A percentile compares a stretch with the other conserved stretches of the same genome.
These are phyloP conservation scores for Jackrogersella minutella DNA, from an alignment of 495 filamentous ascomycete genomes.

Conservation along the genomic window DNA sequence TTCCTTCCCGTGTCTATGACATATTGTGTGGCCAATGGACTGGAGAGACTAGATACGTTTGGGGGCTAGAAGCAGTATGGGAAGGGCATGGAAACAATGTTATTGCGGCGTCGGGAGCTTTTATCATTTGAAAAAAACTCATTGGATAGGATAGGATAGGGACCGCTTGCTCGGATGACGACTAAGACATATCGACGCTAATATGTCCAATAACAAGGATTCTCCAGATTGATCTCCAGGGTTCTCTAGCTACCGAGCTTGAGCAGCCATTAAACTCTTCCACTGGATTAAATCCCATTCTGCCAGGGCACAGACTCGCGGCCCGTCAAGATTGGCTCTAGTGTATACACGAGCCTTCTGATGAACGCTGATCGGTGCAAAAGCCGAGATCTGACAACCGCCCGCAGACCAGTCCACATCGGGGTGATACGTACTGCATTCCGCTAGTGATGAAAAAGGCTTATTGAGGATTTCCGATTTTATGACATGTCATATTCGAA, in stretches of 20 bases:
- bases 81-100: constrained; percentile 6
- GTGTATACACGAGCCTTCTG: neutral
- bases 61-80: neutral
- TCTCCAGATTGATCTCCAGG: constrained; percentile 35
- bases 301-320: neutral
- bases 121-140: neutral
- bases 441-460: constrained; percentile 24
- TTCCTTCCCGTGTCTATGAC: constrained; percentile 18
- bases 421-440: neutral
- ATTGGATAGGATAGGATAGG: constrained; percentile 6
- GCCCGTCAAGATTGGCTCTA: neutral
- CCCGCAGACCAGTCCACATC: neutral
- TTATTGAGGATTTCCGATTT: neutral
- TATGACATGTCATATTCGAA: constrained; percentile 26
- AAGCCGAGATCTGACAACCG: constrained; percentile 5
- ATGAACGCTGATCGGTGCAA: neutral
- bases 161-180: constrained; percentile 6
- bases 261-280: neutral
- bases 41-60: neutral
- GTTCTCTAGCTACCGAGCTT: constrained; percentile 25
- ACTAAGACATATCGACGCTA: constrained; percentile 26
- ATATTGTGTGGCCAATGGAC: constrained; percentile 2
- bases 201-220: constrained; percentile 5
- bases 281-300: neutral
- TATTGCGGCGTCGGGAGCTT: constrained; percentile 1